phyloP scores from a whole-genome alignment of 495 filamentous ascomycete genomes.

The Choiromyces venosus region DNA sequence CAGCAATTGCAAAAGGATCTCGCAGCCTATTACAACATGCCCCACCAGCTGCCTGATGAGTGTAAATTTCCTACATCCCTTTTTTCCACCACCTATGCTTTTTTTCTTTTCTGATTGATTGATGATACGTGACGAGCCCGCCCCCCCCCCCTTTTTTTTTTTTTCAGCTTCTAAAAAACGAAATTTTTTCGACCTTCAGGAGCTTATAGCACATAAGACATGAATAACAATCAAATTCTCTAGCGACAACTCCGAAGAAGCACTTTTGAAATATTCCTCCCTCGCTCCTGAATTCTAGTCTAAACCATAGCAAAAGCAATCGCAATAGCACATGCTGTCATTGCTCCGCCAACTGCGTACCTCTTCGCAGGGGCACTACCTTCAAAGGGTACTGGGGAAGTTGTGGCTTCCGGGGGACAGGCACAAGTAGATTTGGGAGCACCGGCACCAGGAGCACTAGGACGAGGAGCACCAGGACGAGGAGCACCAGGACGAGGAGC shows the following conservation, averaged over 20 bases:
- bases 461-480: neutral
- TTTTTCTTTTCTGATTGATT: neutral
- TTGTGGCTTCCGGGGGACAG: neutral
- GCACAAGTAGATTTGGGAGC: too few species aligned
- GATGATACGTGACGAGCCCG: neutral
- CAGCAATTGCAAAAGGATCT: neutral
- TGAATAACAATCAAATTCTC: neutral
- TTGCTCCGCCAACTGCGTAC: constrained; percentile 12
- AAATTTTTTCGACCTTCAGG: neutral
- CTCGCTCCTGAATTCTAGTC: neutral
- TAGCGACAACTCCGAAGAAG: neutral
- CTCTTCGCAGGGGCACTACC: constrained; percentile 18
- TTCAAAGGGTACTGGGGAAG: constrained; percentile 23
- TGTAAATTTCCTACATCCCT: neutral
- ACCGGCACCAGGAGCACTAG: neutral
- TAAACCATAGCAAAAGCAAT: constrained; percentile 34
- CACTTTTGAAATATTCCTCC: neutral
- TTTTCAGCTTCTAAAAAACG: too few species aligned
- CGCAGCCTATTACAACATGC: neutral
- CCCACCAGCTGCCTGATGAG: neutral
- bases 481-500: neutral
- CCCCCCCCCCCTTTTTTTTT: too few species aligned
- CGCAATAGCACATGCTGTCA: constrained; percentile 20
- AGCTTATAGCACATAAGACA: neutral
- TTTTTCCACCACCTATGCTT: neutral